These are phyloP conservation scores for Herpetomonas samuelpessoai DNA, from an alignment of 208 protist genomes.

Conservation along the genomic window DNA sequence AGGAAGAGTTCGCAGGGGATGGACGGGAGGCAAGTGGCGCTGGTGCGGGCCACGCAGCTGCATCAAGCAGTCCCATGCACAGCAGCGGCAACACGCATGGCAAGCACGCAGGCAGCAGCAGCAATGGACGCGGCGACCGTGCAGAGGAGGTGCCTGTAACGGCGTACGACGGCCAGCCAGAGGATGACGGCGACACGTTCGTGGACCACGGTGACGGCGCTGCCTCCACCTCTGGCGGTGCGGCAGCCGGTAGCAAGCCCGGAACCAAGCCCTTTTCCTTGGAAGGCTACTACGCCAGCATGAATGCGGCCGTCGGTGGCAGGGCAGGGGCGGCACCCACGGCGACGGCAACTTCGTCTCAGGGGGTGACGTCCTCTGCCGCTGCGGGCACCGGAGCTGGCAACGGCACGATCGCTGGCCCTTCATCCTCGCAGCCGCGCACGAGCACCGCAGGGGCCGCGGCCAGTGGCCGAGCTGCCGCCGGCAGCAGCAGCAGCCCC, in stretches of 20 bases:
- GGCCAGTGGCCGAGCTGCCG: too few species aligned
- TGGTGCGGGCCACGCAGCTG: too few species aligned
- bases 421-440: too few species aligned
- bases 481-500: too few species aligned
- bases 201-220: conserved; percentile 62
- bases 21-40: too few species aligned
- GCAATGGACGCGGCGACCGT: neutral
- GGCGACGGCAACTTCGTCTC: neutral
- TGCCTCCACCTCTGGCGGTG: neutral
- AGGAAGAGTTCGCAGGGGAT: neutral
- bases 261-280: neutral
- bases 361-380: too few species aligned
- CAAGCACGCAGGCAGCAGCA: conserved; percentile 7
- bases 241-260: neutral
- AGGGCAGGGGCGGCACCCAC: neutral
- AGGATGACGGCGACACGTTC: conserved; percentile 87
- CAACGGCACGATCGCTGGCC: too few species aligned
- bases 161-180: conserved; percentile 30
- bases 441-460: too few species aligned
- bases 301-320: too few species aligned
- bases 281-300: neutral
- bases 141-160: conserved; percentile 26
- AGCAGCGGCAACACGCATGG: neutral
- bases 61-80: neutral
- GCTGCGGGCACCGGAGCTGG: too few species aligned